A percentile compares a stretch with the other conserved stretches of the same genome.
Conservation (phyloP, 2,329 filamentous ascomycete species). For the Dactylellina leptospora region DNA sequence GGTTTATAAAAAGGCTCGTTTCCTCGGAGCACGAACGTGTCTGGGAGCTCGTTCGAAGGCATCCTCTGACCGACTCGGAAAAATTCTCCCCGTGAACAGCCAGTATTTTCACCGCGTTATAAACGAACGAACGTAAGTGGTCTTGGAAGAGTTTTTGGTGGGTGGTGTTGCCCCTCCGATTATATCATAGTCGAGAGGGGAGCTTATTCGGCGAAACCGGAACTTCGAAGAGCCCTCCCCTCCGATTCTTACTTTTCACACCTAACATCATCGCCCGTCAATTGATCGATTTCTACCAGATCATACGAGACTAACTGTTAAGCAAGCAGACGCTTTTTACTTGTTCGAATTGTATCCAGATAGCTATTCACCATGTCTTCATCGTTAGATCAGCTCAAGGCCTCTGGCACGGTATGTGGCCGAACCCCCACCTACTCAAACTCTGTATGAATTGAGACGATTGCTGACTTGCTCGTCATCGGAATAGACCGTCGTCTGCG, state of each 20-base stretch:
- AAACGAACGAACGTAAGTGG: background rate
- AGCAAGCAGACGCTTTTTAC: background rate
- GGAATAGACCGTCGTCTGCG: constrained; percentile 86
- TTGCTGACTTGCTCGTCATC: constrained; percentile 12
- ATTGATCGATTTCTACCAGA: background rate
- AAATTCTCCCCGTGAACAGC: constrained; percentile 30
- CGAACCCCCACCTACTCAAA: constrained; percentile 24
- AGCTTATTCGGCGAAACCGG: constrained; percentile 41
- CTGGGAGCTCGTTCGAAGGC: background rate
- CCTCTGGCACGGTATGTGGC: constrained; percentile 86
- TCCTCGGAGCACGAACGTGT: background rate
- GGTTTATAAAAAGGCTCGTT: constrained; percentile 28
- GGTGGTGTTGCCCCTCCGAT: constrained; percentile 37
- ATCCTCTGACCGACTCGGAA: constrained; percentile 16
- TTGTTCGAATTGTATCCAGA: constrained; percentile 2
- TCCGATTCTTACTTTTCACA: constrained; percentile 2
- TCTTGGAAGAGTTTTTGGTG: background rate
- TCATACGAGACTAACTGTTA: background rate
- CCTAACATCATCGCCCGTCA: constrained; percentile 6
- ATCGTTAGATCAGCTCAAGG: constrained; percentile 96
- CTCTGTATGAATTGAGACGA: constrained; percentile 16
- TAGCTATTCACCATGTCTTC: constrained; percentile 55
- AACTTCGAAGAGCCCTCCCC: constrained; percentile 10
- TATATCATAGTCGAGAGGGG: background rate
- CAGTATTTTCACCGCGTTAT: constrained; percentile 4